These are phyloP conservation scores for Dentipellis fragilis DNA, from an alignment of 768 basidiomycete species.

Conservation along the genomic window DNA sequence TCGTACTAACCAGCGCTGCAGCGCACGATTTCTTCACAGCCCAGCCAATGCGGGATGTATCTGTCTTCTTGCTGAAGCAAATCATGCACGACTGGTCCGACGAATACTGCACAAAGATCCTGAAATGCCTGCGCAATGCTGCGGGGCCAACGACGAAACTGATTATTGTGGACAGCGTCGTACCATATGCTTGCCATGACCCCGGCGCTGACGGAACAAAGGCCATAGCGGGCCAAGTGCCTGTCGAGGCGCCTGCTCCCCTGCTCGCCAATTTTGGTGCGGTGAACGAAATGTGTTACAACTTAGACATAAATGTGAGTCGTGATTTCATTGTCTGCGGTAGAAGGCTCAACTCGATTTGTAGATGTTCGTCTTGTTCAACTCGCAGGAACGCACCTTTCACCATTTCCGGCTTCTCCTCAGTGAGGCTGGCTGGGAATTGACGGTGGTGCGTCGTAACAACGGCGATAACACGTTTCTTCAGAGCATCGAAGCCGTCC, in stretches of 20 bases:
- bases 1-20: conserved; percentile 2
- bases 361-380: too few relatives aligned
- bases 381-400: too few relatives aligned
- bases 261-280: conserved; percentile 19
- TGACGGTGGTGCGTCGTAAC: too few relatives aligned
- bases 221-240: conserved; percentile 19
- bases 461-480: too few relatives aligned
- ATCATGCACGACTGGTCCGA: conserved; percentile 34
- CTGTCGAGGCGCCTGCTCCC: conserved; percentile 16
- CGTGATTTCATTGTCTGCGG: too few relatives aligned
- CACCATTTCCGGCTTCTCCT: too few relatives aligned
- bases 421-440: too few relatives aligned
- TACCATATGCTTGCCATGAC: conserved; percentile 19
- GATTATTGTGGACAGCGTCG: conserved; percentile 30
- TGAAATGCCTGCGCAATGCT: conserved; percentile 26
- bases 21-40: conserved; percentile 26
- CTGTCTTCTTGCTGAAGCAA: conserved; percentile 26
- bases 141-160: conserved; percentile 28
- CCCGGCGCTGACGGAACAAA: background rate
- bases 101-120: conserved; percentile 22
- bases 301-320: background rate
- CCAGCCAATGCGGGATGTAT: conserved; percentile 25
- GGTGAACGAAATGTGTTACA: background rate
- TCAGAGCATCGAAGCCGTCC: too few relatives aligned
- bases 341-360: too few relatives aligned